Evolutionary conservation across 2,329 filamentous ascomycete species (phyloP), one percentile per base, ranked within the genome.

Genomic region (Elsinoe batatas): DNA sequence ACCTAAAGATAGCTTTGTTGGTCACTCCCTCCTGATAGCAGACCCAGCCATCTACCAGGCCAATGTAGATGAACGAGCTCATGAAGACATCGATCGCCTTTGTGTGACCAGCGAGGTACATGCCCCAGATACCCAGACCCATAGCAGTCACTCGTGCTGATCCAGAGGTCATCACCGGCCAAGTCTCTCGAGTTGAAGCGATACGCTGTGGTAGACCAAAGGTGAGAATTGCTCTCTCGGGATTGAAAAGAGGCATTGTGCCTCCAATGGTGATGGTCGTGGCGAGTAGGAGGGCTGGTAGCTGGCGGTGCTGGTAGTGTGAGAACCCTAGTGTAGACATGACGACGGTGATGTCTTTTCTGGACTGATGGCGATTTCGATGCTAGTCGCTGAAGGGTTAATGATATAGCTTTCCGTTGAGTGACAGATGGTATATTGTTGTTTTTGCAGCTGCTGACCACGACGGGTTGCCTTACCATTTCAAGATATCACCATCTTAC

Each of bases 191-290:
- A 12, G 17, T 26, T 5, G 32, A 33, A 30, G 44, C 44, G 44
- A 49, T 49, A 12, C 44, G 44, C n/a, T 49, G 44, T 4, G 44
- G 44, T 17, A 49, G 26, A 13, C 44, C 44, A n/a, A 49, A 49
- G 13, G 26, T 35, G 12, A 33, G 44, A 3, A 49, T 49, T 3
- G 44, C 44, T 8, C 15, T 22, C 11, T 49, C 44, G 10, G 26
- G n/a, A 11, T 49, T 49, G 12, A 4, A 49, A 2, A 49, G 44
- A 8, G 44, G 44, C 44, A 49, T 49, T 5, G 26, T 35, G 32
- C 44, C 44, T 13, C 44, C 44, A 5, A 49, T 33, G 12, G 44
- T 35, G 22, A 49, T 33, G 44, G 44, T 49, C 8, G 30, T 35
- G 26, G 44, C 44, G 1, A 49, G 15, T 4, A 49, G 30, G n/a